These are phyloP conservation scores for Vitis hybrid DNA, from an alignment of 177 flowering plant genomes.

Conservation along the genomic window DNA sequence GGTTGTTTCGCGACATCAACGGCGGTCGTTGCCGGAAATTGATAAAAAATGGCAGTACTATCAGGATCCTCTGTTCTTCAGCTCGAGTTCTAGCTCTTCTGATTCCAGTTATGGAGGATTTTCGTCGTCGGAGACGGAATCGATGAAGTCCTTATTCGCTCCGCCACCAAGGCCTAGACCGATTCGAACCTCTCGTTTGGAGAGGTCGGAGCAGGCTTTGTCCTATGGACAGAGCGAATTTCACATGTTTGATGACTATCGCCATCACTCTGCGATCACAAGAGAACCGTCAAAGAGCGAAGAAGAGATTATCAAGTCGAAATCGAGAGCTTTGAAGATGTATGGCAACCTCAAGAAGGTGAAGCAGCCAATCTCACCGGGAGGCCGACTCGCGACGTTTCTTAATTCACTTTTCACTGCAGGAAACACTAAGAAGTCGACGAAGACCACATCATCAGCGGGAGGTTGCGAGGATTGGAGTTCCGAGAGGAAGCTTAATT, in stretches of 20 bases:
- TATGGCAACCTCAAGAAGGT: constrained; percentile 50
- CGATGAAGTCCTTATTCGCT: constrained; percentile 22
- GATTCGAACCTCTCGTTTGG: constrained; percentile 17
- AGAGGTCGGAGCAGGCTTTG: constrained; percentile 15
- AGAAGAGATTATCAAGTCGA: constrained; percentile 26
- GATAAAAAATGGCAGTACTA: constrained; percentile 15
- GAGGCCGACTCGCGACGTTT: constrained; percentile 45
- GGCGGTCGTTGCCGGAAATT: constrained; percentile 5
- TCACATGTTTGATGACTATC: constrained; percentile 16
- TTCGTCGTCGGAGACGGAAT: constrained; percentile 51
- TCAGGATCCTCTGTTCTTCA: constrained; percentile 33
- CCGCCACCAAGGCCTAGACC: constrained; percentile 31
- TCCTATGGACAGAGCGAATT: constrained; percentile 18
- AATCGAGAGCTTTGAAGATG: constrained; percentile 42
- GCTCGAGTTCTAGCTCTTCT: constrained; percentile 41
- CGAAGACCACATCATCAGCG: constrained; percentile 13
- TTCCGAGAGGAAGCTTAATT: constrained; percentile 10
- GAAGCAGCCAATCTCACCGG: constrained; percentile 61
- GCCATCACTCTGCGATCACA: constrained; percentile 7
- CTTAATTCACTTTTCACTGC: constrained; percentile 48
- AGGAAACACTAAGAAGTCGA: constrained; percentile 30
- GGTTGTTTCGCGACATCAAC: background rate
- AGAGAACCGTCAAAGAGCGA: constrained; percentile 12
- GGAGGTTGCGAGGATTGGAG: constrained; percentile 2
- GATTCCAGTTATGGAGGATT: constrained; percentile 47